phyloP scores from a whole-genome alignment of 768 basidiomycete genomes.

The Porphyrellus cyaneotinctus region DNA sequence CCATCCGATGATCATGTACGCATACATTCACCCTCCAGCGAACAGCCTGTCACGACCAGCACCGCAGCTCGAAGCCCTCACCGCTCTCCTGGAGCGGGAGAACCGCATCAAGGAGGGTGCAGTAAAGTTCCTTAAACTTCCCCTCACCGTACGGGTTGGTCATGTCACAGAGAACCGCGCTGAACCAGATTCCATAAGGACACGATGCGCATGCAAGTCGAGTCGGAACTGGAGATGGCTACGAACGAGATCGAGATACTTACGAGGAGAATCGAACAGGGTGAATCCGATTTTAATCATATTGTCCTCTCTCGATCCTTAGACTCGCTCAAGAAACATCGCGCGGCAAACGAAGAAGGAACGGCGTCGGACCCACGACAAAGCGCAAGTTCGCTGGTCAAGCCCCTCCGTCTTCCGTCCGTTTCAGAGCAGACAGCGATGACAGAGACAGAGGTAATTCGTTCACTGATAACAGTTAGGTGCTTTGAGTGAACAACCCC shows the following conservation, averaged over 20 bases:
- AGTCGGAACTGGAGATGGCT: slow-evolving; percentile 74
- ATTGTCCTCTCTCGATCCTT: neutral
- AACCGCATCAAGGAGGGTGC: slow-evolving; percentile 88
- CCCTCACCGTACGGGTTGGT: slow-evolving; percentile 40
- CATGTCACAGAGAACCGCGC: slow-evolving; percentile 2
- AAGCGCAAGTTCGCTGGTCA: slow-evolving; percentile 35
- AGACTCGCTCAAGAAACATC: slow-evolving; percentile 21
- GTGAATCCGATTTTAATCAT: slow-evolving; percentile 24
- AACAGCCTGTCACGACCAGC: slow-evolving; percentile 4
- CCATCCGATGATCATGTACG: slow-evolving; percentile 31
- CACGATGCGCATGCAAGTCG: slow-evolving; percentile 64
- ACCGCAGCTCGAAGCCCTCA: slow-evolving; percentile 60
- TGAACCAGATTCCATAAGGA: slow-evolving; percentile 38
- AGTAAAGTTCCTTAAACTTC: slow-evolving; percentile 78
- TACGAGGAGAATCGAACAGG: slow-evolving; percentile 45
- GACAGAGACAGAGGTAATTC: slow-evolving; percentile 36
- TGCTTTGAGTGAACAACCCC: slow-evolving; percentile 10
- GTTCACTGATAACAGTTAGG: neutral
- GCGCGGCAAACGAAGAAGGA: slow-evolving; percentile 31
- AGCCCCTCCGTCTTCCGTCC: slow-evolving; percentile 27
- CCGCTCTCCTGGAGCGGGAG: slow-evolving; percentile 67
- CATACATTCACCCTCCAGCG: neutral
- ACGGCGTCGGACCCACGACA: slow-evolving; percentile 18
- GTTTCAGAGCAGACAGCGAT: slow-evolving; percentile 30
- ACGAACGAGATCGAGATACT: slow-evolving; percentile 68